Evolutionary conservation across 2,329 filamentous ascomycete genomes (phyloP).

Genomic region (Trichoderma pleuroti): DNA sequence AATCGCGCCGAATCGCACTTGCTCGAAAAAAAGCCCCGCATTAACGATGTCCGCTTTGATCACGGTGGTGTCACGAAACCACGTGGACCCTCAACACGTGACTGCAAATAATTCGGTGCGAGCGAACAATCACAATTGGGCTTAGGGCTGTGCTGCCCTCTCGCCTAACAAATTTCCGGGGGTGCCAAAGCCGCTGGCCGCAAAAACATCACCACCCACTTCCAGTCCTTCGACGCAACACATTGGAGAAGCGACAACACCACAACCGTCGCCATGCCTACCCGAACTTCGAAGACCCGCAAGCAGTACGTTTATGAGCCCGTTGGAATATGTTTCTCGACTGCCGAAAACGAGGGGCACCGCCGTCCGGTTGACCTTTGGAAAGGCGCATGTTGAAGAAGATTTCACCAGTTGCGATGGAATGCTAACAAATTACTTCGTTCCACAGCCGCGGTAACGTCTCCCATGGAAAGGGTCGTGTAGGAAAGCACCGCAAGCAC

Average conservation of each 20-base stretch:
- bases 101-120: neutral
- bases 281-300: conserved; percentile 70
- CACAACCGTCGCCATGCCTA: conserved; percentile 63
- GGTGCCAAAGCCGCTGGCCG: conserved; percentile 30
- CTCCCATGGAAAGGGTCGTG: conserved; percentile 94
- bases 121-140: conserved; percentile 15
- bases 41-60: conserved; percentile 14
- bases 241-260: conserved; percentile 43
- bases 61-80: conserved; percentile 27
- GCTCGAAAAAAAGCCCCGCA: neutral
- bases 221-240: conserved; percentile 35
- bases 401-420: conserved; percentile 12
- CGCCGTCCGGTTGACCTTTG: neutral
- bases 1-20: neutral
- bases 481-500: conserved; percentile 98
- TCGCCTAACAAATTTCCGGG: conserved; percentile 36
- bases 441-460: conserved; percentile 84
- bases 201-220: conserved; percentile 40
- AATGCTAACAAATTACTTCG: conserved; percentile 25
- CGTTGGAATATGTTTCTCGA: conserved; percentile 20
- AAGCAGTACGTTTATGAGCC: conserved; percentile 62
- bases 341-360: conserved; percentile 12
- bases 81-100: conserved; percentile 26
- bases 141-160: conserved; percentile 44
- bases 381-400: conserved; percentile 9